Evolutionary conservation across 176 grass and related monocot species (phyloP).

Genomic region (Cocos nucifera): DNA sequence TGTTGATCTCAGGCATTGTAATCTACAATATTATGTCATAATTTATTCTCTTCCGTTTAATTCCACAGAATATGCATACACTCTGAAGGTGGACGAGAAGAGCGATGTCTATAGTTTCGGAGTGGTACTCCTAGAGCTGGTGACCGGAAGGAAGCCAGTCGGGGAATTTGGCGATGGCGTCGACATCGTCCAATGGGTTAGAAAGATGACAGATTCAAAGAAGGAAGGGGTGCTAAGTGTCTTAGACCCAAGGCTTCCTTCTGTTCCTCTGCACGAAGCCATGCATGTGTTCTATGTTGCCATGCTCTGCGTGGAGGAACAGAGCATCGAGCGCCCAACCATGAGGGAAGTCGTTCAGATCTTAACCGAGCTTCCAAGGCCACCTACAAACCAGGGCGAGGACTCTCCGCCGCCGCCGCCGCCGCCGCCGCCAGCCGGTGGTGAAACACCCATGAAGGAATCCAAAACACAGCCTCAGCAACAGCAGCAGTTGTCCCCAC

Average conservation of each 20-base stretch:
- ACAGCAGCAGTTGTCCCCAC: neutral
- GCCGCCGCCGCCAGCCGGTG: slow-evolving; percentile 8
- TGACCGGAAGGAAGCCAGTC: slow-evolving; percentile 75
- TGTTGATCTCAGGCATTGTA: too few species aligned
- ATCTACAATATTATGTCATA: neutral
- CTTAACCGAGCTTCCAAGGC: slow-evolving; percentile 59
- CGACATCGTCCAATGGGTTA: slow-evolving; percentile 93
- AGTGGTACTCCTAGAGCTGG: slow-evolving; percentile 77
- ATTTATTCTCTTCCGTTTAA: neutral
- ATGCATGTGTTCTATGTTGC: slow-evolving; percentile 87
- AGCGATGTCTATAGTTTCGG: slow-evolving; percentile 96
- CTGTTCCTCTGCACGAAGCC: slow-evolving; percentile 59
- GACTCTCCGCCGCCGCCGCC: slow-evolving; percentile 22
- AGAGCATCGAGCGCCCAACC: slow-evolving; percentile 80
- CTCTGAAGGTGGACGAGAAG: slow-evolving; percentile 93
- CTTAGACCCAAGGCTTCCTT: slow-evolving; percentile 67
- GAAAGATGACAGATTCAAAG: slow-evolving; percentile 42
- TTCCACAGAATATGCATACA: slow-evolving; percentile 83
- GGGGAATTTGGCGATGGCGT: slow-evolving; percentile 92
- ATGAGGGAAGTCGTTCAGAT: slow-evolving; percentile 97
- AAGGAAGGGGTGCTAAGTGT: slow-evolving; percentile 71
- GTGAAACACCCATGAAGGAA: slow-evolving; percentile 24
- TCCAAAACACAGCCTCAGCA: slow-evolving; percentile 31
- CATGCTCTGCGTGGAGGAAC: slow-evolving; percentile 86
- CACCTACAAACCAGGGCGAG: slow-evolving; percentile 21